These are phyloP conservation scores for Lotus japonicus DNA, from an alignment of 306 rosid genomes.

Conservation along the genomic window DNA sequence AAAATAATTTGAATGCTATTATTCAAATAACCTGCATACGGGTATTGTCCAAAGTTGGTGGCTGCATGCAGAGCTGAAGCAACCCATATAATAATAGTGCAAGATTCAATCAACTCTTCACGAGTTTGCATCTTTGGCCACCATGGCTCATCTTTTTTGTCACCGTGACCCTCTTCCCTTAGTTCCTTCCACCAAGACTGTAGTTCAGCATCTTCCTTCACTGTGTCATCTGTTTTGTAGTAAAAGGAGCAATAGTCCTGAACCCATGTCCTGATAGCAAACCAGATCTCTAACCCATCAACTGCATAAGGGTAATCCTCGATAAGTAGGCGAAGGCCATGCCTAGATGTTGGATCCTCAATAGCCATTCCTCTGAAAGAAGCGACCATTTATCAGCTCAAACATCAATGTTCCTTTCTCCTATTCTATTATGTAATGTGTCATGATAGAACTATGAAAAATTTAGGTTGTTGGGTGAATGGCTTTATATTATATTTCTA, in stretches of 20 bases:
- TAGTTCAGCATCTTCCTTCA: slow-evolving; percentile 34
- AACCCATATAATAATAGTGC: slow-evolving; percentile 49
- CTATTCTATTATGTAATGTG: too few species aligned
- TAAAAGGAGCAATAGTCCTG: slow-evolving; percentile 40
- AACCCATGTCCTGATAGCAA: slow-evolving; percentile 51
- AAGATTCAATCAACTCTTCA: slow-evolving; percentile 30
- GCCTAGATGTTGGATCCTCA: slow-evolving; percentile 26
- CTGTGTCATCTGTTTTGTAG: slow-evolving; percentile 27
- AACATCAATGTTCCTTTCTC: background rate
- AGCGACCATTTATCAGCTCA: background rate
- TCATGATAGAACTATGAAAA: too few species aligned
- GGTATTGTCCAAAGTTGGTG: slow-evolving; percentile 52
- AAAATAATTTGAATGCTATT: too few species aligned
- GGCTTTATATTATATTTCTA: too few species aligned
- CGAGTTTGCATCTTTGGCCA: slow-evolving; percentile 51
- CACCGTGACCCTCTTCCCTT: slow-evolving; percentile 47
- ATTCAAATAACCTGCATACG: slow-evolving; percentile 29
- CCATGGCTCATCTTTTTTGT: slow-evolving; percentile 57
- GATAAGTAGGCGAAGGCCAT: slow-evolving; percentile 35
- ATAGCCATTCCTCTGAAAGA: slow-evolving; percentile 50
- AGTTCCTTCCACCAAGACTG: slow-evolving; percentile 64
- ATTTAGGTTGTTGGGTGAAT: too few species aligned
- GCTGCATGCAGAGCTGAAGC: slow-evolving; percentile 62
- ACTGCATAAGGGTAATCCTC: slow-evolving; percentile 62
- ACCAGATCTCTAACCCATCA: slow-evolving; percentile 62